Evolutionary conservation across 495 filamentous ascomycete species (phyloP), one percentile per base, ranked within the genome.

Genomic region (Terfezia claveryi): DNA sequence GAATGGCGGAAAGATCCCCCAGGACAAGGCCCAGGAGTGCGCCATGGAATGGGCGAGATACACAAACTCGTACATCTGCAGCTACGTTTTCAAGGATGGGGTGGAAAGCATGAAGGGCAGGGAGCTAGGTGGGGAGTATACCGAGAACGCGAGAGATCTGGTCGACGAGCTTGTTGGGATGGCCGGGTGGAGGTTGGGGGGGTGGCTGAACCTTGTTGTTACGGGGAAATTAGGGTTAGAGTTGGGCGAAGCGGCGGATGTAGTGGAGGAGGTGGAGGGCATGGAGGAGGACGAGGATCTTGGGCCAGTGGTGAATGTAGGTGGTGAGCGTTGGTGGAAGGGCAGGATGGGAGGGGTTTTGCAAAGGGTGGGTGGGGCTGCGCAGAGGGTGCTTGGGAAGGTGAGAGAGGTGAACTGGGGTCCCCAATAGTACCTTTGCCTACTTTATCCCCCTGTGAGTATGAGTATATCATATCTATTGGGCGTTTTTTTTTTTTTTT

Each of bases 91-190:
- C 44, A 76, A 76, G 2, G 63, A 72, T 16, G 79, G 76, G 1
- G 68, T 71, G 4, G 62, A 68, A 4, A 74, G 69, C 9, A 73
- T 83, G 32, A 59, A 62, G 2, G 27, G 27, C 27, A 32, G 27
- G 7, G 27, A 32, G 27, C 27, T 32, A 4, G 72, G 72, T 52
- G 73, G 72, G 0, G 68, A 69, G 8, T 88, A 88, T 67, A 82
- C 79, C 62, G 69, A 80, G 50, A 70, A 69, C 16, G 76, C 79
- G 12, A 68, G 74, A 16, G 75, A 74, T 17, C 74, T 82, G 50
- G 71, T 91, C 44, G 78, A 89, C 69, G 57, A 77, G 58, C 77
- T 84, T 67, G 74, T 94, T 61, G 84, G 82, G 2, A 81, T 78
- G 63, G 83, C 78, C 10, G 83, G 83, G 10, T 87, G 80, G 59